Conservation (phyloP, 345 rosid species). For the Lepidium aucheri region DNA sequence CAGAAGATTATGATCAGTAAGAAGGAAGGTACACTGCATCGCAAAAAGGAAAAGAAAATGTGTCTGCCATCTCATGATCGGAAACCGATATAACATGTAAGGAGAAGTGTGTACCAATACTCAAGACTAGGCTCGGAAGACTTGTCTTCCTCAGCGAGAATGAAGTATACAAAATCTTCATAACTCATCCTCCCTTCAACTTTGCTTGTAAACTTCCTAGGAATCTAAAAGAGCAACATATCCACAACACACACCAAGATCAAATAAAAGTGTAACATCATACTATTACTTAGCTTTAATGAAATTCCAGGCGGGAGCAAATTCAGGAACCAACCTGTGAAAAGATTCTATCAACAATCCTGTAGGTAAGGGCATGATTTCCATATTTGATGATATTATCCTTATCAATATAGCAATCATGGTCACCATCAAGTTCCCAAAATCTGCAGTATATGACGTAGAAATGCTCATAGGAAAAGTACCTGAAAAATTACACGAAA, state of each 20-base stretch:
- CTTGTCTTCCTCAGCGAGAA: slow-evolving; percentile 77
- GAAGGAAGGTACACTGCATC: not conserved
- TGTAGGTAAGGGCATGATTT: slow-evolving; percentile 62
- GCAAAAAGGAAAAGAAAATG: no score
- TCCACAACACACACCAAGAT: not conserved
- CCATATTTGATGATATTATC: slow-evolving; percentile 65
- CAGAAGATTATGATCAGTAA: not conserved
- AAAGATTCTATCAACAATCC: slow-evolving; percentile 69
- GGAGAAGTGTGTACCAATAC: slow-evolving; percentile 46
- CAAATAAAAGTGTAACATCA: not conserved
- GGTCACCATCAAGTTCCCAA: slow-evolving; percentile 67
- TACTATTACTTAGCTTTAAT: not conserved
- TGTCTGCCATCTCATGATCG: not conserved
- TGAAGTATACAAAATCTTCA: slow-evolving; percentile 83
- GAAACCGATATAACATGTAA: not conserved
- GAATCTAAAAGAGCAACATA: slow-evolving; percentile 32
- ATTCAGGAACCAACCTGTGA: slow-evolving; percentile 48
- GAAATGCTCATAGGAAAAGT: slow-evolving; percentile 77
- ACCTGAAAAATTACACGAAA: slow-evolving; percentile 31
- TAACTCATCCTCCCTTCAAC: slow-evolving; percentile 70
- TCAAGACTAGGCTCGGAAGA: slow-evolving; percentile 68
- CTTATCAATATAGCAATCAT: slow-evolving; percentile 58
- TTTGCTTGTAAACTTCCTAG: slow-evolving; percentile 53
- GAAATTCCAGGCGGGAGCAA: not conserved
- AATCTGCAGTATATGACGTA: slow-evolving; percentile 68